Conservation (phyloP, 2,329 filamentous ascomycete genomes). For the Calonectria ilicicola region DNA sequence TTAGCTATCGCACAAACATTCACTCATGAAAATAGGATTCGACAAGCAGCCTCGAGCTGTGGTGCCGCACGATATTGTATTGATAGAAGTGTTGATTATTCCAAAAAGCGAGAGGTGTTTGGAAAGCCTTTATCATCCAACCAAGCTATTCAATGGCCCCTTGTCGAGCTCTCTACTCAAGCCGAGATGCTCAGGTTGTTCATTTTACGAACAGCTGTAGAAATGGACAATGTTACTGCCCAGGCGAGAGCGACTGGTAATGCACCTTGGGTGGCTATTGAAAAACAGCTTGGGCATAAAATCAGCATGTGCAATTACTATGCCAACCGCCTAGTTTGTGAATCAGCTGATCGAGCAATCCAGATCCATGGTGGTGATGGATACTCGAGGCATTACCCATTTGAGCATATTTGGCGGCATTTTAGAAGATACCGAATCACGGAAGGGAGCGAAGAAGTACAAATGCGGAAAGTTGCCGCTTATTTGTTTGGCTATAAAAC, state of each 20-base stretch:
- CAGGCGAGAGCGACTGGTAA: background rate
- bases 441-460: conserved; percentile 32
- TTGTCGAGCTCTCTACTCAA: conserved; percentile 31
- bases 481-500: conserved; percentile 30
- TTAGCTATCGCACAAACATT: conserved; percentile 33
- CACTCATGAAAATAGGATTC: conserved; percentile 33
- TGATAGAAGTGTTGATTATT: conserved; percentile 24
- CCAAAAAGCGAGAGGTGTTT: conserved; percentile 26
- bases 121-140: conserved; percentile 28
- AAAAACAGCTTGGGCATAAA: conserved; percentile 31
- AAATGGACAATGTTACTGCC: conserved; percentile 26
- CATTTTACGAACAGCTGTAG: conserved; percentile 26
- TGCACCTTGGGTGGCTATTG: conserved; percentile 30
- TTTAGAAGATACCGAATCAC: conserved; percentile 32
- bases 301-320: conserved; percentile 37
- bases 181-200: conserved; percentile 29
- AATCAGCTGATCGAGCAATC: conserved; percentile 31
- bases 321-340: conserved; percentile 27
- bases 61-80: conserved; percentile 30
- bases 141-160: conserved; percentile 34
- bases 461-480: conserved; percentile 31
- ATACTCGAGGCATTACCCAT: conserved; percentile 30
- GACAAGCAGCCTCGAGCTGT: conserved; percentile 30
- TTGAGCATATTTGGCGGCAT: conserved; percentile 34
- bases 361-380: conserved; percentile 34